Conservation (phyloP, 2,329 filamentous ascomycete genomes). For the Alternaria sp. region DNA sequence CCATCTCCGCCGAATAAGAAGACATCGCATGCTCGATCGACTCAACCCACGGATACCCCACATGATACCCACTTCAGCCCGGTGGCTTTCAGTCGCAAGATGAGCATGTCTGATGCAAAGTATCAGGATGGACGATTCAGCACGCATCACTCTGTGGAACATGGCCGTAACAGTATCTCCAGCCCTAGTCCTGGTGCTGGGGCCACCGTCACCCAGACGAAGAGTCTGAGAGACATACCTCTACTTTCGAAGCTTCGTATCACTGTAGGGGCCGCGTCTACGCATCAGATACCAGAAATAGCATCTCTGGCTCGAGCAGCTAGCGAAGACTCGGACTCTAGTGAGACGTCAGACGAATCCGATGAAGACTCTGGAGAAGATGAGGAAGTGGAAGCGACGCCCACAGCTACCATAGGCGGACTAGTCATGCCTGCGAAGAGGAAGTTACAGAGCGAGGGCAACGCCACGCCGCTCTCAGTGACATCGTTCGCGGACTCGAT, state of each 20-base stretch:
- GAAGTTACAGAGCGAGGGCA: constrained; percentile 45
- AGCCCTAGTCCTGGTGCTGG: background rate
- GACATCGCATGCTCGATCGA: constrained; percentile 4
- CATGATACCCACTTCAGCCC: constrained; percentile 59
- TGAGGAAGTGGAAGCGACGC: constrained; percentile 14
- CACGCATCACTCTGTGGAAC: constrained; percentile 3
- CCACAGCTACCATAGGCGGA: constrained; percentile 23
- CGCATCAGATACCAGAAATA: constrained; percentile 24
- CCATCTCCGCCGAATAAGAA: constrained; percentile 42
- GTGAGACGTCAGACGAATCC: constrained; percentile 31
- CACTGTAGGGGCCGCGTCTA: constrained; percentile 33
- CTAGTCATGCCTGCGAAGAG: constrained; percentile 36
- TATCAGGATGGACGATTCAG: constrained; percentile 59
- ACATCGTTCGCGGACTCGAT: constrained; percentile 46
- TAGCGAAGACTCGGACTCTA: constrained; percentile 38
- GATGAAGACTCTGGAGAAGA: constrained; percentile 34
- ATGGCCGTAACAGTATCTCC: constrained; percentile 9
- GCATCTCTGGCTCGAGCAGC: constrained; percentile 19
- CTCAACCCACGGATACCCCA: constrained; percentile 12
- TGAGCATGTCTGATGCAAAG: constrained; percentile 59
- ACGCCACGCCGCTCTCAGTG: constrained; percentile 44
- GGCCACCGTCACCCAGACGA: constrained; percentile 14
- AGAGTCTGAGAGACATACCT: constrained; percentile 37
- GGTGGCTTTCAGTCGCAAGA: constrained; percentile 57
- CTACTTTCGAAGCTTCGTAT: constrained; percentile 42